Percentiles rank a stretch among this genome's conserved stretches.
These are phyloP conservation scores for Aspergillus olivimuriae DNA, from an alignment of 495 filamentous ascomycete species.

Conservation along the genomic window DNA sequence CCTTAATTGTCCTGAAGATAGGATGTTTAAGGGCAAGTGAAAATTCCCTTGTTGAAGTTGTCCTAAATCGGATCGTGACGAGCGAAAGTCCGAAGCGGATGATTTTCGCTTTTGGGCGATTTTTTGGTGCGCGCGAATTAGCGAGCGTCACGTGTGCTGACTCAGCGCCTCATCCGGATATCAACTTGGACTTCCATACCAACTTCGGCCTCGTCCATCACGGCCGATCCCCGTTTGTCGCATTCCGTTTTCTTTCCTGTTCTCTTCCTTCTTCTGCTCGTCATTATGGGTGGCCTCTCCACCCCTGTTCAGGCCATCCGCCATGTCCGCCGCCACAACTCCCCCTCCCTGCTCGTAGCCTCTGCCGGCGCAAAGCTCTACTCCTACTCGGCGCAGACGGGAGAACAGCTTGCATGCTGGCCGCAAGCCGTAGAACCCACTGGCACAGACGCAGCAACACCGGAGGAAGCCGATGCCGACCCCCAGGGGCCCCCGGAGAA, in stretches of 20 bases:
- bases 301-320: slow-evolving; percentile 50
- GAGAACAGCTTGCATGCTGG: slow-evolving; percentile 43
- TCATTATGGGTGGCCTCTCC: slow-evolving; percentile 30
- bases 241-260: too few species aligned
- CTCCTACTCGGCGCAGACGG: slow-evolving; percentile 38
- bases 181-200: too few species aligned
- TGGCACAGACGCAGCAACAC: too few species aligned
- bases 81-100: slow-evolving; percentile 13
- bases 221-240: too few species aligned
- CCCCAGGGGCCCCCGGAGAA: slow-evolving; percentile 44
- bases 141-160: slow-evolving; percentile 1
- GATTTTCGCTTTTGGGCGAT: slow-evolving; percentile 21
- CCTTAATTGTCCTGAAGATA: slow-evolving; percentile 84
- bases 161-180: background rate
- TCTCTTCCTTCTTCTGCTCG: slow-evolving; percentile 4
- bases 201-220: too few species aligned
- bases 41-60: slow-evolving; percentile 25
- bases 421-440: slow-evolving; percentile 32
- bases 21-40: slow-evolving; percentile 87
- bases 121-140: slow-evolving; percentile 31
- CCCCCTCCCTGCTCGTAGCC: slow-evolving; percentile 42
- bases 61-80: slow-evolving; percentile 17
- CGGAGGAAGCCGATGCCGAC: slow-evolving; percentile 20
- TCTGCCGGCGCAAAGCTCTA: slow-evolving; percentile 51
- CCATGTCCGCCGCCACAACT: slow-evolving; percentile 30